Evolutionary conservation across 257 asterid genomes (phyloP), one percentile per base, ranked within the genome.

Genomic region (Paraleonurus japonicus): DNA sequence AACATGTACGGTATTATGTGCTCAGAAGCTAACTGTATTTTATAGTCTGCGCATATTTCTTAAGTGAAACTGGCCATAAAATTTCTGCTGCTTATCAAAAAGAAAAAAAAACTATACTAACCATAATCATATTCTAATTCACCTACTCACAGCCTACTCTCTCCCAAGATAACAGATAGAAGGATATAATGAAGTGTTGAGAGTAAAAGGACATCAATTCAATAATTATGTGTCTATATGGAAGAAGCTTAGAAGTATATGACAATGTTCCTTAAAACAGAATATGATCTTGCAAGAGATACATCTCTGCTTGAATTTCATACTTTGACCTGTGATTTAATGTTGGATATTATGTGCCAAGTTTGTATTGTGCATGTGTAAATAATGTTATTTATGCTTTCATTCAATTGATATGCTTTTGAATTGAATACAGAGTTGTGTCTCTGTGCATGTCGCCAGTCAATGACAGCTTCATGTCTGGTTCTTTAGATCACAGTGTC

Each of bases 371-470:
- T 13, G 16, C 20, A 7, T 48, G 11, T 57, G 54, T 19, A 58
- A 60, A 22, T n/a, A 19, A 27, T 67, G 62, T 45, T 45, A 53
- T 41, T 64, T 27, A 16, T 54, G 20, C 72, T 71, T 28, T 60
- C 37, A 24, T 63, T 61, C 33, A 59, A 24, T 37, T 63, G 30
- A 16, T 70, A 27, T 66, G 47, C 71, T 61, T 66, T 59, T 61
- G 65, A 61, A 8, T 70, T 80, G 55, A 69, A 39, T 76, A 61
- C 70, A 95, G 99, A 92, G 93, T 95, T 73, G 96, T 88, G 72
- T 94, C 98, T 26, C 81, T 94, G 74, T 89, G 98, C 88, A 94
- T 94, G 98, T 94, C 96, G 78, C 98, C 99, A 0, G 81, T 92
- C 67, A 88, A 95, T 30, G 99, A 94, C 69, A 76, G 93, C 78